A percentile compares a stretch with the other conserved stretches of the same genome.
Evolutionary conservation across 352 stramenopile species (phyloP).

Genomic region (Hyaloperonospora arabidopsidis): DNA sequence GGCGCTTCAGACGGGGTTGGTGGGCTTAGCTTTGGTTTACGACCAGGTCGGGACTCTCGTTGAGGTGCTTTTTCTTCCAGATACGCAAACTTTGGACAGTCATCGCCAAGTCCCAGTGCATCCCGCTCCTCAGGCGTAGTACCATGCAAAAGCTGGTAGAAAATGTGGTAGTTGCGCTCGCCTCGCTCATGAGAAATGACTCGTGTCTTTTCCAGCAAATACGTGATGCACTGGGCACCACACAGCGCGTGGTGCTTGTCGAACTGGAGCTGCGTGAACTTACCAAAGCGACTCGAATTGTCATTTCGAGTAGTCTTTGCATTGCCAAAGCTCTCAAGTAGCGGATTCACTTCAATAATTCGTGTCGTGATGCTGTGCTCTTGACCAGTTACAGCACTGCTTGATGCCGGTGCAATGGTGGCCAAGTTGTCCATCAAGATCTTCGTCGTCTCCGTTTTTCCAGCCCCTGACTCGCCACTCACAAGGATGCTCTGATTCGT

Average conservation of each 20-base stretch:
- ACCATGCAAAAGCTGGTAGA: conserved; percentile 86
- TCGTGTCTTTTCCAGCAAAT: conserved; percentile 94
- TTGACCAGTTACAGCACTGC: conserved; percentile 8
- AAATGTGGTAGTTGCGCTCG: conserved; percentile 96
- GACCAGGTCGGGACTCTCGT: conserved; percentile 16
- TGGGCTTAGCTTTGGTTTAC: conserved; percentile 10
- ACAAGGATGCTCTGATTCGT: conserved; percentile 84
- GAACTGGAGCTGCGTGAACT: conserved; percentile 95
- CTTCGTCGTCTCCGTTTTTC: conserved; percentile 92
- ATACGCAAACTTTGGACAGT: conserved; percentile 40
- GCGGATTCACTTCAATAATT: conserved; percentile 95
- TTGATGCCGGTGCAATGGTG: conserved; percentile 42
- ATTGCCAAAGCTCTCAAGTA: conserved; percentile 98
- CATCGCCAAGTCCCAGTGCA: conserved; percentile 32
- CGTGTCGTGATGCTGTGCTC: conserved; percentile 58
- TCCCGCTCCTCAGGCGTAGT: conserved; percentile 35
- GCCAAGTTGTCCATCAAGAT: conserved; percentile 85
- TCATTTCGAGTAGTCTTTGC: conserved; percentile 95
- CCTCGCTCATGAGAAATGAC: conserved; percentile 86
- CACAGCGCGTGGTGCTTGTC: conserved; percentile 58
- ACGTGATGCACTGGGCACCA: conserved; percentile 91
- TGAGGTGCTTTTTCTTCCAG: conserved; percentile 33
- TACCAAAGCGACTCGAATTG: conserved; percentile 94
- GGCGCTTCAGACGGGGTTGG: conserved; percentile 13
- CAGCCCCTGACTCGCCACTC: conserved; percentile 81